Base-by-base conservation (phyloP, 2,329 filamentous ascomycete genomes). In the Eurotiales sp. region DNA sequence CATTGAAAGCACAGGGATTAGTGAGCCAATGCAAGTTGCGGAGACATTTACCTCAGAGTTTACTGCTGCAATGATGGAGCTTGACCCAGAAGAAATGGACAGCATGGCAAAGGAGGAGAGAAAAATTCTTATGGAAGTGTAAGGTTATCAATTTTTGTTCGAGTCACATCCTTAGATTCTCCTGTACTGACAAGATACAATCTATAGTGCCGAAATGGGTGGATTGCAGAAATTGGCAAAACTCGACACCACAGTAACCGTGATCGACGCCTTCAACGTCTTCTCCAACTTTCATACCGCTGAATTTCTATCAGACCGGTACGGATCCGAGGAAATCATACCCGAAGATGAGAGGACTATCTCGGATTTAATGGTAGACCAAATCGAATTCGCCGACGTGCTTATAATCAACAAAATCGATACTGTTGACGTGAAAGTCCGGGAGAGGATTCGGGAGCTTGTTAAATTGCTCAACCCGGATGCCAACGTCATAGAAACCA, bases 301-400 rank as follows among this genome's bases (percentile, higher is more conserved):
- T 1, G 84, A 89, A 52, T 77, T 89, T 12, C 68, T 89, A 0
- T 84, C 83, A 0, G 78, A 82, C 19, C 77, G 86, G 2, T 82
- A 79, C 50, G 74, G 76, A 1, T 65, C 74, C 11, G 76, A 84
- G 4, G 82, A 85, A 23, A 80, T 85, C 1, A 73, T 80, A 4
- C 64, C 80, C 0, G 86, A 89, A 57, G 86, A 90, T 54, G 85
- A 90, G 57, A 73, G 86, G 0, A 88, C 84, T 0, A 85, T 90
- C 2, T 87, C 85, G 0, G 85, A 89, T 57, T 75, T 90, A 0
- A 86, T 88, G 77, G 84, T 87, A 0, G 86, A 89, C 58, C 86
- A 89, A 60, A 86, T 89, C 53, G 86, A 90, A 66, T 90, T 90
- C 58, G 85, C 86, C 0, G 85, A 89, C 57, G 84, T 88, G 6